Conservation (phyloP, 2,329 filamentous ascomycete genomes). For the Dothistroma septosporum region DNA sequence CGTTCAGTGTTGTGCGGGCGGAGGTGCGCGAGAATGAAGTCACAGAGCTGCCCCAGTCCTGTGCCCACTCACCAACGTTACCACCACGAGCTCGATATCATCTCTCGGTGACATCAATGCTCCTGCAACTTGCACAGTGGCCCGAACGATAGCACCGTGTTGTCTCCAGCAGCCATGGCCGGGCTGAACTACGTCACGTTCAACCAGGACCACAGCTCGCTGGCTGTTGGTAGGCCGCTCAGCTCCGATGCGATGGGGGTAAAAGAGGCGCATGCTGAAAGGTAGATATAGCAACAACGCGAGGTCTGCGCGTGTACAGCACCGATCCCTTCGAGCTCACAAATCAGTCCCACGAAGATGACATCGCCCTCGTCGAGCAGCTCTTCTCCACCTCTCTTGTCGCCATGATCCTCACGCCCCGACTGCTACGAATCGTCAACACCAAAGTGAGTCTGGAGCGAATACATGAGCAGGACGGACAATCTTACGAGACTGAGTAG, state of each 20-base stretch:
- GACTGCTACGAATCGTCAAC: constrained; percentile 92
- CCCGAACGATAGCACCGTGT: not conserved
- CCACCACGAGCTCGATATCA: not conserved
- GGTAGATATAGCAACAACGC: constrained; percentile 66
- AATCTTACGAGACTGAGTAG: constrained; percentile 20
- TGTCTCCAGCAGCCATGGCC: constrained; percentile 25
- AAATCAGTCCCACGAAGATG: constrained; percentile 83
- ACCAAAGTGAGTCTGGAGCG: constrained; percentile 66
- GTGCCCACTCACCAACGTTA: too few relatives aligned
- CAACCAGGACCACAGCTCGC: constrained; percentile 96
- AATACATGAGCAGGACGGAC: constrained; percentile 9
- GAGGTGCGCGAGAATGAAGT: not conserved
- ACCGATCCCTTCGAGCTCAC: constrained; percentile 95
- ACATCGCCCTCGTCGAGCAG: constrained; percentile 97
- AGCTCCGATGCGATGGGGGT: constrained; percentile 6
- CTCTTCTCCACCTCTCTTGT: constrained; percentile 97
- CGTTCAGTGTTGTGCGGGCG: not conserved
- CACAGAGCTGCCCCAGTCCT: not conserved
- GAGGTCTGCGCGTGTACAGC: constrained; percentile 93
- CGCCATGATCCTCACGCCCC: constrained; percentile 84
- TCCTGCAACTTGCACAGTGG: not conserved
- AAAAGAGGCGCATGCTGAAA: constrained; percentile 9
- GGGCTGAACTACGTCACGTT: constrained; percentile 95
- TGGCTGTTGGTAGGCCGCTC: constrained; percentile 73
- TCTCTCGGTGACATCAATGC: not conserved